These are phyloP conservation scores for Cinnamomum chago DNA, from an alignment of 164 flowering plant genomes.

Conservation along the genomic window DNA sequence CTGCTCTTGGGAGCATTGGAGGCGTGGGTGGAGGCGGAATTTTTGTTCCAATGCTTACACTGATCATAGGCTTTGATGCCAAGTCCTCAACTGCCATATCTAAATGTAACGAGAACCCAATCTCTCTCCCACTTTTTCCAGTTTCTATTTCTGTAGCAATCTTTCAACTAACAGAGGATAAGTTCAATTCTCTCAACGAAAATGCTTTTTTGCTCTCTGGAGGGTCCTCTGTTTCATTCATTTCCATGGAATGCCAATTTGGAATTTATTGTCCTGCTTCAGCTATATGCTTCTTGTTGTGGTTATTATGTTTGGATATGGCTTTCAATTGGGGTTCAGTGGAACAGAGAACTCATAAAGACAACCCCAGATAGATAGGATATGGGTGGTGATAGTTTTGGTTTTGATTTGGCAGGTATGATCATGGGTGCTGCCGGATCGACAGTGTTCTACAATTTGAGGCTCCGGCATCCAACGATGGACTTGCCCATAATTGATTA, in stretches of 20 bases:
- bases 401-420: constrained; percentile 37
- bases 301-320: too few relatives aligned
- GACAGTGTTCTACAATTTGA: constrained; percentile 47
- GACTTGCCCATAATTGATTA: constrained; percentile 56
- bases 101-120: constrained; percentile 32
- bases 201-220: not conserved
- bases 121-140: not conserved
- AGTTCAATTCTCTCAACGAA: not conserved
- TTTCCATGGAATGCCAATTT: too few relatives aligned
- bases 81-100: constrained; percentile 59
- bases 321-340: too few relatives aligned
- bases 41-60: constrained; percentile 58
- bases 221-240: not conserved
- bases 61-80: constrained; percentile 55
- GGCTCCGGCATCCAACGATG: constrained; percentile 48
- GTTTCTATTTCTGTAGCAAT: not conserved
- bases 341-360: too few relatives aligned
- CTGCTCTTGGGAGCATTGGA: constrained; percentile 56
- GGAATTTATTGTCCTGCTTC: too few relatives aligned
- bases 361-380: too few relatives aligned
- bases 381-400: too few relatives aligned
- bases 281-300: too few relatives aligned
- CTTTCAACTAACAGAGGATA: not conserved
- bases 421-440: constrained; percentile 57
- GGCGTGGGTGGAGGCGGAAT: constrained; percentile 71